These are phyloP conservation scores for Polygonum maritimum DNA, from an alignment of 148 eudicot genomes.

Conservation along the genomic window DNA sequence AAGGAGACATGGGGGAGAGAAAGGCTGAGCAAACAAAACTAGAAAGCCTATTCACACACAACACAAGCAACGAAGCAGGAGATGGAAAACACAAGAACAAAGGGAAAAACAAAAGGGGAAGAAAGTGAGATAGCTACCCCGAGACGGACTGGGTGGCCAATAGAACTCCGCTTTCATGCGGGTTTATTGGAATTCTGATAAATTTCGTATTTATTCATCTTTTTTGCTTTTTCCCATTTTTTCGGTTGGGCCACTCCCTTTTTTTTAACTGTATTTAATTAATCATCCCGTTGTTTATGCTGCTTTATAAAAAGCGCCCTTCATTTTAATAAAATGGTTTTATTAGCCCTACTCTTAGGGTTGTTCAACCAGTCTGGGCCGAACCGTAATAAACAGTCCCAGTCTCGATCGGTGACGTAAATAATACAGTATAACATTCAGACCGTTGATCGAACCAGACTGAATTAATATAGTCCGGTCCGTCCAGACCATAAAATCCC, in stretches of 20 bases:
- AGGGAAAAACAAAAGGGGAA: neutral
- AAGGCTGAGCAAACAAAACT: constrained; percentile 4
- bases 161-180: constrained; percentile 3
- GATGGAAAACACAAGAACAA: neutral
- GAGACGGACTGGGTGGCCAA: neutral
- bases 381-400: no score
- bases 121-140: neutral
- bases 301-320: no score
- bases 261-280: no score
- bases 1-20: constrained; percentile 2
- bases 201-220: neutral
- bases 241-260: neutral
- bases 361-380: no score
- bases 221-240: neutral
- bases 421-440: no score
- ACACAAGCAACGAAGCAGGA: neutral
- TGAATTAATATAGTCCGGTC: no score
- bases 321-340: no score
- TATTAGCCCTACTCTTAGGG: no score
- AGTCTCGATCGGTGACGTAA: no score
- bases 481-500: no score
- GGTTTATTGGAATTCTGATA: neutral
- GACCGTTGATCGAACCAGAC: no score
- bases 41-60: neutral
- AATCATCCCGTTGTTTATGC: no score